Evolutionary conservation across 1,139 yeast species (phyloP).

Genomic region (Diutina mesorugosa): DNA sequence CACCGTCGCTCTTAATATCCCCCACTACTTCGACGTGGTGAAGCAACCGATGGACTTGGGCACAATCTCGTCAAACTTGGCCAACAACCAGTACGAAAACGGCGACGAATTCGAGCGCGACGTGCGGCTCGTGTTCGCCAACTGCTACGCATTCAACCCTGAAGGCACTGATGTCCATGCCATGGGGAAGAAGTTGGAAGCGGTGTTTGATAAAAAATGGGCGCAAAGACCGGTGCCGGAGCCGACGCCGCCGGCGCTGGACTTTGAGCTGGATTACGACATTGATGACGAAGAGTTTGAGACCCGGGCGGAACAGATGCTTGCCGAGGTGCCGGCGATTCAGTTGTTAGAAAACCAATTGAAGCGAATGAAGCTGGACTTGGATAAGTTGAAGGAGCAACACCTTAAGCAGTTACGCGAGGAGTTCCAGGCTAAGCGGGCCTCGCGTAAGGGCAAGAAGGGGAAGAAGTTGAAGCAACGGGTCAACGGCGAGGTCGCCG

Average conservation of each 20-base stretch:
- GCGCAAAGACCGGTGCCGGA: slow-evolving; percentile 74
- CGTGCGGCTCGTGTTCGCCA: slow-evolving; percentile 67
- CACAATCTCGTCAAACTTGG: slow-evolving; percentile 67
- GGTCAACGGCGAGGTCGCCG: slow-evolving; percentile 6
- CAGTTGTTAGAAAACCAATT: slow-evolving; percentile 80
- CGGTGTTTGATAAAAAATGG: slow-evolving; percentile 82
- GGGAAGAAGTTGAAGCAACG: slow-evolving; percentile 15
- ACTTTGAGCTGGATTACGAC: slow-evolving; percentile 23
- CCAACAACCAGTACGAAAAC: slow-evolving; percentile 77
- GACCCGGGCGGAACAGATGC: slow-evolving; percentile 33
- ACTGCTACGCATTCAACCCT: slow-evolving; percentile 89
- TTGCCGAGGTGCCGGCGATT: slow-evolving; percentile 75
- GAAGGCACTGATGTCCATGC: slow-evolving; percentile 90
- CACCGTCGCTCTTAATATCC: slow-evolving; percentile 86
- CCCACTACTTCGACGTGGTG: slow-evolving; percentile 73
- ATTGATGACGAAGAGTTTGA: slow-evolving; percentile 63
- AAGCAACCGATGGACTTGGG: slow-evolving; percentile 94
- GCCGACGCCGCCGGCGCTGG: slow-evolving; percentile 32
- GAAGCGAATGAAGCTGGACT: slow-evolving; percentile 72
- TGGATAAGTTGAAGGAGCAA: slow-evolving; percentile 65
- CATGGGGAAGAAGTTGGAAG: slow-evolving; percentile 90
- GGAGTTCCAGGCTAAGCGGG: slow-evolving; percentile 15
- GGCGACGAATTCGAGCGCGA: slow-evolving; percentile 83
- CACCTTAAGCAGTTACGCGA: slow-evolving; percentile 46
- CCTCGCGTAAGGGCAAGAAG: slow-evolving; percentile 36